These are phyloP conservation scores for Xerocomellus chrysenteron DNA, from an alignment of 768 basidiomycete species.

Conservation along the genomic window DNA sequence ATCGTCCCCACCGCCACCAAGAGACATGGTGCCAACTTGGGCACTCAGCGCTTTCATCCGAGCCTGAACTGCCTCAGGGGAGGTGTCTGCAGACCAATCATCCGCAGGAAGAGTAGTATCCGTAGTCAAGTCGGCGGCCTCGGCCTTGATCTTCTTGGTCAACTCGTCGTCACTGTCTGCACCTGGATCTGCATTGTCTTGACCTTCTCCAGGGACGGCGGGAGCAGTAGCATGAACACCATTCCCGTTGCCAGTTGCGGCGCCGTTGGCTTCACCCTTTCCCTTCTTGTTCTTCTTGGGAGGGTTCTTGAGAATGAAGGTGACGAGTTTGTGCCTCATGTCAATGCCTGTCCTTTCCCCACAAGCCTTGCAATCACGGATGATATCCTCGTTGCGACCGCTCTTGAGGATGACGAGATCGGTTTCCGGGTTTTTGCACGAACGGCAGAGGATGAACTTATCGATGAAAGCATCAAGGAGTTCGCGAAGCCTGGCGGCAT, in stretches of 20 bases:
- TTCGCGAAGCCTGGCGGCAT: constrained; percentile 87
- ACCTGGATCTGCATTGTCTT: constrained; percentile 43
- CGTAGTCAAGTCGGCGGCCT: constrained; percentile 72
- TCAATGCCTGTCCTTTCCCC: constrained; percentile 90
- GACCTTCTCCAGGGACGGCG: constrained; percentile 40
- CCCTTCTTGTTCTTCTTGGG: constrained; percentile 67
- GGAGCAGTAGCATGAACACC: constrained; percentile 40
- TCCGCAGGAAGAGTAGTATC: constrained; percentile 63
- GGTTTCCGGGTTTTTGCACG: constrained; percentile 99
- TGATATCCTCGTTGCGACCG: constrained; percentile 80
- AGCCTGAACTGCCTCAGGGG: constrained; percentile 82
- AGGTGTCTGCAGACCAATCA: constrained; percentile 92
- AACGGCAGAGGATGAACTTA: constrained; percentile 95
- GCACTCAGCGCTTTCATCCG: constrained; percentile 72
- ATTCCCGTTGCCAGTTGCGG: constrained; percentile 47
- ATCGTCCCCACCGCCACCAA: constrained; percentile 59
- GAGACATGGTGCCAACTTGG: constrained; percentile 50
- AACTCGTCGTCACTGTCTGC: constrained; percentile 86
- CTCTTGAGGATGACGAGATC: constrained; percentile 87
- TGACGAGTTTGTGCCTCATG: constrained; percentile 95
- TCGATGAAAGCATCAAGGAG: constrained; percentile 97
- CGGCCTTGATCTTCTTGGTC: constrained; percentile 88
- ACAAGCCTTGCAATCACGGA: constrained; percentile 98
- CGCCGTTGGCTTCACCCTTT: constrained; percentile 56
- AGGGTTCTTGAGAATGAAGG: constrained; percentile 97